phyloP scores from a whole-genome alignment of 2,329 filamentous ascomycete species.

The Cytospora piceicola region DNA sequence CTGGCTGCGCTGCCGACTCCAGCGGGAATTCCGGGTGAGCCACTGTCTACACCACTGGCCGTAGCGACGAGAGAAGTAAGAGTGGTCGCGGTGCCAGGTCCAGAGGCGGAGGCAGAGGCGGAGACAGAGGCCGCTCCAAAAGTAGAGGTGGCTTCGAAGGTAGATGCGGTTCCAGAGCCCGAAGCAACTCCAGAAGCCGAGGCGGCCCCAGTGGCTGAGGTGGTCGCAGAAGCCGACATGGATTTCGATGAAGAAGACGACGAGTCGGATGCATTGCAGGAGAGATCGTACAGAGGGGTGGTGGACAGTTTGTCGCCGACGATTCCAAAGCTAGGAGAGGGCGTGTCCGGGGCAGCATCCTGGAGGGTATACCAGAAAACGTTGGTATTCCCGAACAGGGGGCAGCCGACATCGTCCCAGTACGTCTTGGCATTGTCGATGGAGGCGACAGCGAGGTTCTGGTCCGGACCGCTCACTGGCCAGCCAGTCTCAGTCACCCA shows the following conservation, averaged over 20 bases:
- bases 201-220: not conserved
- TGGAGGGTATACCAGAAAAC: conserved; percentile 80
- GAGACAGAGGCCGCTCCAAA: not conserved
- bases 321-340: conserved; percentile 73
- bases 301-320: conserved; percentile 58
- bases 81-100: conserved; percentile 2
- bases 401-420: conserved; percentile 81
- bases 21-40: conserved; percentile 25
- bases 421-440: conserved; percentile 71
- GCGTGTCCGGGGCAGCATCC: conserved; percentile 64
- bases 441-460: conserved; percentile 26
- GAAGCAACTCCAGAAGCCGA: not conserved
- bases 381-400: conserved; percentile 64
- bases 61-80: conserved; percentile 13
- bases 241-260: conserved; percentile 25
- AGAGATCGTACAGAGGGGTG: conserved; percentile 66
- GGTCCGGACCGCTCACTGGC: conserved; percentile 24
- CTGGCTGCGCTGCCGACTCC: conserved; percentile 22
- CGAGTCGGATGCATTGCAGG: conserved; percentile 52
- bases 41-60: conserved; percentile 8
- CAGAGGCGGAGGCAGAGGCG: not conserved
- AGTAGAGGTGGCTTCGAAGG: not conserved
- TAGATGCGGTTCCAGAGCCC: not conserved
- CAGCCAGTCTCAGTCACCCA: conserved; percentile 32
- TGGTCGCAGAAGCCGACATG: not conserved